These are phyloP conservation scores for Truncatella angustata DNA, from an alignment of 2,329 filamentous ascomycete species.

Conservation along the genomic window DNA sequence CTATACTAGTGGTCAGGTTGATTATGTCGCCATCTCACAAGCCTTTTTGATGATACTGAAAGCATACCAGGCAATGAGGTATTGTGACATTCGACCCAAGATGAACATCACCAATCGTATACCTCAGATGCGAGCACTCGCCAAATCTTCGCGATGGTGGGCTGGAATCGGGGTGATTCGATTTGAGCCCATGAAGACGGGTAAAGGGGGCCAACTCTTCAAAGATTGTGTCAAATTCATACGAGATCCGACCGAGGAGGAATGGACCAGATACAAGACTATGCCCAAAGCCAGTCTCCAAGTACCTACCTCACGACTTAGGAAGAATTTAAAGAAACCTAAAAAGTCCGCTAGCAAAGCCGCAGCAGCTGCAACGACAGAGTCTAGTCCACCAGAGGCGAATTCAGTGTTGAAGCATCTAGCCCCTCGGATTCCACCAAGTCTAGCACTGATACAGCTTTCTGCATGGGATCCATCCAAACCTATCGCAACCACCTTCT, in stretches of 20 bases:
- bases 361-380: slow-evolving; percentile 17
- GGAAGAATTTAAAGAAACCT: too few relatives aligned
- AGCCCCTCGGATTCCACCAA: background rate
- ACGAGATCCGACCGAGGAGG: slow-evolving; percentile 52
- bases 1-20: slow-evolving; percentile 59
- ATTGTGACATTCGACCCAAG: slow-evolving; percentile 57
- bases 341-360: too few relatives aligned
- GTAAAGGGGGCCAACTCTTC: slow-evolving; percentile 47
- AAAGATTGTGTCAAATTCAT: slow-evolving; percentile 62
- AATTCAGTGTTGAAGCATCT: slow-evolving; percentile 1
- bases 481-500: slow-evolving; percentile 28
- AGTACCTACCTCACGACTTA: slow-evolving; percentile 24
- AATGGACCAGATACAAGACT: slow-evolving; percentile 55
- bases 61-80: slow-evolving; percentile 57
- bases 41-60: slow-evolving; percentile 57
- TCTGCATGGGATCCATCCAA: slow-evolving; percentile 31
- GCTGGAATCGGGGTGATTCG: slow-evolving; percentile 53
- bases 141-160: slow-evolving; percentile 57
- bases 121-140: slow-evolving; percentile 60
- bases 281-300: slow-evolving; percentile 41
- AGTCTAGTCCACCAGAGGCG: too few relatives aligned
- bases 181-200: slow-evolving; percentile 56
- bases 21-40: slow-evolving; percentile 55
- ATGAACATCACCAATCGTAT: slow-evolving; percentile 52
- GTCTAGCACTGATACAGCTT: slow-evolving; percentile 16